Percentiles rank a stretch among this genome's conserved stretches.
These are phyloP conservation scores for Alternaria consortialis DNA, from an alignment of 2,329 filamentous ascomycete genomes.

Conservation along the genomic window DNA sequence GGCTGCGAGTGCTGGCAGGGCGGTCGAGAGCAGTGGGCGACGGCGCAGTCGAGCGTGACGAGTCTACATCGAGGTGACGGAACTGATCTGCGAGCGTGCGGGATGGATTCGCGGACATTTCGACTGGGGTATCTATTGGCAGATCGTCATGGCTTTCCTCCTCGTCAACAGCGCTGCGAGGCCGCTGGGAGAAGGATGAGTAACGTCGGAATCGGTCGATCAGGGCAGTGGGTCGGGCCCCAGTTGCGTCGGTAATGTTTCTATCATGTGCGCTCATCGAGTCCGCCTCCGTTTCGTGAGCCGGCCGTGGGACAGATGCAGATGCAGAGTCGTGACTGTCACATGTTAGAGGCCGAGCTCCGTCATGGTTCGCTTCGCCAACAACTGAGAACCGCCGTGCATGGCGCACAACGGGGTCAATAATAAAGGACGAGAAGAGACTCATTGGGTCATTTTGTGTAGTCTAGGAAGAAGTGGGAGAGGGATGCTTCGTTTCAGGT, in stretches of 20 bases:
- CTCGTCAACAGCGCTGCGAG: constrained; percentile 35
- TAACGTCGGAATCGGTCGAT: constrained; percentile 31
- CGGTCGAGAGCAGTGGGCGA: constrained; percentile 26
- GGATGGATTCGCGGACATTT: constrained; percentile 46
- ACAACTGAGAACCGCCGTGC: constrained; percentile 50
- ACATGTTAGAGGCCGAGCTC: constrained; percentile 36
- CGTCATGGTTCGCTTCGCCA: constrained; percentile 27
- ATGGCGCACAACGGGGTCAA: constrained; percentile 53
- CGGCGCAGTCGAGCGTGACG: constrained; percentile 35
- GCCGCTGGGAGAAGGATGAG: constrained; percentile 34
- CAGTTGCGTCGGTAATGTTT: constrained; percentile 14
- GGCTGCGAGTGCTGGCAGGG: constrained; percentile 17
- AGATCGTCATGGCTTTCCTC: constrained; percentile 33
- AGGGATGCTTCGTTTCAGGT: background rate
- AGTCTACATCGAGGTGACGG: constrained; percentile 35
- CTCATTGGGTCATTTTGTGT: constrained; percentile 46
- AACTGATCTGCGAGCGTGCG: constrained; percentile 40
- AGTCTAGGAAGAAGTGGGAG: background rate
- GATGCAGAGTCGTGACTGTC: constrained; percentile 30
- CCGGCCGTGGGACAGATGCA: constrained; percentile 13
- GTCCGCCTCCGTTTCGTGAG: constrained; percentile 16
- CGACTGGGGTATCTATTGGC: constrained; percentile 37
- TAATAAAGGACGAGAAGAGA: constrained; percentile 52
- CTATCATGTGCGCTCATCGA: constrained; percentile 13
- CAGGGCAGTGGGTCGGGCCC: constrained; percentile 18